phyloP scores from a whole-genome alignment of 1,284 basidiomycete species.

The Ustilago nuda region DNA sequence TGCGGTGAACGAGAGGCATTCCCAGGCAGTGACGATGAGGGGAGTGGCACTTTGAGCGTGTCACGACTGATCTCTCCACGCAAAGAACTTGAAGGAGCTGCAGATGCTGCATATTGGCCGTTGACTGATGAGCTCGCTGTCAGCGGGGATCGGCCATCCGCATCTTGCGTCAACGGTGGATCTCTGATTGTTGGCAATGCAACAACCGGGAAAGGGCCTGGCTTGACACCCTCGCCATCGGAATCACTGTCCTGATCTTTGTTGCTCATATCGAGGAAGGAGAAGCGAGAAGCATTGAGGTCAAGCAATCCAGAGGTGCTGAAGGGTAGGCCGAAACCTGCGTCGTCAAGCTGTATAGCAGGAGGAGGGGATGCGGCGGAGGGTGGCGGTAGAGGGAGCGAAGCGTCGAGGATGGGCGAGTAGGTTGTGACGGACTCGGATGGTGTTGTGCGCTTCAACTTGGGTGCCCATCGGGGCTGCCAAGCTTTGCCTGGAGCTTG shows the following conservation, averaged over 20 bases:
- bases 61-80: conserved; percentile 4
- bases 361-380: conserved; percentile 31
- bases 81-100: conserved; percentile 6
- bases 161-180: background rate
- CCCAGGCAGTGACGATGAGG: background rate
- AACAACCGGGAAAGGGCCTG: background rate
- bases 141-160: background rate
- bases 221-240: conserved; percentile 8
- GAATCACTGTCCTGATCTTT: conserved; percentile 29
- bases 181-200: conserved; percentile 7
- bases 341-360: conserved; percentile 35
- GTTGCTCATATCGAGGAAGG: conserved; percentile 41
- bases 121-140: background rate
- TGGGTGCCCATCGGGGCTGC: conserved; percentile 49
- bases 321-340: conserved; percentile 33
- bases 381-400: conserved; percentile 15
- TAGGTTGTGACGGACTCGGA: conserved; percentile 33
- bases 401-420: conserved; percentile 19
- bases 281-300: conserved; percentile 34
- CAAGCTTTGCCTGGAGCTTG: conserved; percentile 19
- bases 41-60: conserved; percentile 5
- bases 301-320: conserved; percentile 39
- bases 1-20: conserved; percentile 10
- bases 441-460: conserved; percentile 24
- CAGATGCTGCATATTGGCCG: background rate